Evolutionary conservation across 306 rosid genomes (phyloP).

Genomic region (Fagus sylvatica): DNA sequence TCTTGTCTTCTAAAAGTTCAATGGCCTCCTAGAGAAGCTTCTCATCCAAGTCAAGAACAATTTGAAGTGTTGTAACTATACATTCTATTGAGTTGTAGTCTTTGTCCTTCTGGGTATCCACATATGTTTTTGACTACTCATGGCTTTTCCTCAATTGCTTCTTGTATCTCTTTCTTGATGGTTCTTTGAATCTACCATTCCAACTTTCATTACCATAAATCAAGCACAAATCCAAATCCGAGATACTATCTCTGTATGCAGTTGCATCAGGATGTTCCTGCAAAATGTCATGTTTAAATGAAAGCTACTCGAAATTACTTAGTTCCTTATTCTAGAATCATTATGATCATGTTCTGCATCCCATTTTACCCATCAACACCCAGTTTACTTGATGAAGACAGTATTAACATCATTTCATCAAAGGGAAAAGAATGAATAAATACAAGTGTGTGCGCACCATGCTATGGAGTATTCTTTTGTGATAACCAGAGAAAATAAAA

Average conservation of each 20-base stretch:
- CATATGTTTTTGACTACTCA: background rate
- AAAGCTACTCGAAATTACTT: background rate
- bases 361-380: too few species aligned
- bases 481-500: background rate
- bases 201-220: constrained; percentile 19
- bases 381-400: too few species aligned
- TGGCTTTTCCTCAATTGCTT: background rate
- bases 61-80: constrained; percentile 53
- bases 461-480: constrained; percentile 18
- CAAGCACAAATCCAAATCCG: constrained; percentile 33
- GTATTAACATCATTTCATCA: too few species aligned
- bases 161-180: constrained; percentile 24
- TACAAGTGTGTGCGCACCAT: constrained; percentile 4
- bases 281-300: constrained; percentile 19
- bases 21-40: constrained; percentile 59
- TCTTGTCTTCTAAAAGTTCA: constrained; percentile 52
- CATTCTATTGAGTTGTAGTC: background rate
- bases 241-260: constrained; percentile 25
- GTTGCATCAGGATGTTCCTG: constrained; percentile 39
- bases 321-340: background rate
- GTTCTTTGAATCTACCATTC: constrained; percentile 22
- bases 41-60: constrained; percentile 50
- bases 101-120: constrained; percentile 10
- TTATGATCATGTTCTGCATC: background rate
- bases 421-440: too few species aligned